These are phyloP conservation scores for Aspergillus sp. DNA, from an alignment of 2,329 filamentous ascomycete species.

Conservation along the genomic window DNA sequence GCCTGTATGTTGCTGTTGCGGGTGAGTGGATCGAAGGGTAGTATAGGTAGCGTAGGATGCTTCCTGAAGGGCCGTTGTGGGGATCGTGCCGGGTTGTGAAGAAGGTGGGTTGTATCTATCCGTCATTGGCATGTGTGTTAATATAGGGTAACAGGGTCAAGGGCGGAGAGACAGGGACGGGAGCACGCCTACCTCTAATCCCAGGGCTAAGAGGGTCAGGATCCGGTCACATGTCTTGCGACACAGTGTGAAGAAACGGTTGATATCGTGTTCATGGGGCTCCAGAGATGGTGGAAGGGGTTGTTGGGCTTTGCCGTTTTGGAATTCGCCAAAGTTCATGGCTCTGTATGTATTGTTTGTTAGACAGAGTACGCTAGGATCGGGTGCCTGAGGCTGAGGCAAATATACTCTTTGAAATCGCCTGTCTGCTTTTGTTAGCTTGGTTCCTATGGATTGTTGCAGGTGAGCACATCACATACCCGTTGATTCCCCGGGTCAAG, in stretches of 20 bases:
- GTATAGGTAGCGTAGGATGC: conserved; percentile 62
- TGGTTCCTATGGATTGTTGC: not conserved
- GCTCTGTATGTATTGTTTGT: conserved; percentile 46
- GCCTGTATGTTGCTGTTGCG: conserved; percentile 36
- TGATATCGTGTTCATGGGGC: conserved; percentile 53
- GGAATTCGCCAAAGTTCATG: conserved; percentile 84
- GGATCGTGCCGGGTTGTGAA: conserved; percentile 56
- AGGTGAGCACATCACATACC: conserved; percentile 38
- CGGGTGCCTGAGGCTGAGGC: not conserved
- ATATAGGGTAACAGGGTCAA: not conserved
- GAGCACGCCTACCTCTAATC: conserved; percentile 52
- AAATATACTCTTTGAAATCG: conserved; percentile 74
- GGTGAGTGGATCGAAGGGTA: conserved; percentile 54
- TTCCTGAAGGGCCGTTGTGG: conserved; percentile 43
- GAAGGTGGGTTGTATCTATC: conserved; percentile 43
- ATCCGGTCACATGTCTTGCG: conserved; percentile 64
- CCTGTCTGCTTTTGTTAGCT: conserved; percentile 48
- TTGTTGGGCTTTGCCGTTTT: conserved; percentile 61
- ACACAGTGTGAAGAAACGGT: conserved; percentile 61
- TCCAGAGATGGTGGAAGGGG: conserved; percentile 61
- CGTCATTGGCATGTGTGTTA: no score
- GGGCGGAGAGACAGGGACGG: not conserved
- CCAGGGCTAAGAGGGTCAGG: conserved; percentile 67
- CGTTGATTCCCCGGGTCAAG: conserved; percentile 76
- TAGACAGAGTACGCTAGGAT: not conserved